These are phyloP conservation scores for Colletotrichum sansevieriae DNA, from an alignment of 2,329 filamentous ascomycete species.

Conservation along the genomic window DNA sequence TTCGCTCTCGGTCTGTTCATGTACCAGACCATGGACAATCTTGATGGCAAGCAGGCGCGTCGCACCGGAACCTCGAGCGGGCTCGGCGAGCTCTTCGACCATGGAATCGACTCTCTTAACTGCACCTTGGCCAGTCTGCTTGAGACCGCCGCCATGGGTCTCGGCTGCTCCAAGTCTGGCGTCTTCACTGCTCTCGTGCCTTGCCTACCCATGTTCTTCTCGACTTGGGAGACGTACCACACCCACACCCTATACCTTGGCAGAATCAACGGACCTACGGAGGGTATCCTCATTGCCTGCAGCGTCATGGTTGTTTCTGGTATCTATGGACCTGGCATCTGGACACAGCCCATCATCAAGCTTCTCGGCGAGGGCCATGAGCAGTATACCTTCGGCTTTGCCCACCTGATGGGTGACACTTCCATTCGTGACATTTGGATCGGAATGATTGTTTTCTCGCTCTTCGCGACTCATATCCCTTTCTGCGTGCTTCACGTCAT, in stretches of 20 bases:
- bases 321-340: slow-evolving; percentile 88
- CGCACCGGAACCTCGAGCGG: slow-evolving; percentile 95
- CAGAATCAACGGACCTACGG: slow-evolving; percentile 96
- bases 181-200: slow-evolving; percentile 93
- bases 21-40: slow-evolving; percentile 99
- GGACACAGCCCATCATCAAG: slow-evolving; percentile 80
- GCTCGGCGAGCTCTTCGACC: slow-evolving; percentile 96
- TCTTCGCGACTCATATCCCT: slow-evolving; percentile 82
- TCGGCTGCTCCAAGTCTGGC: slow-evolving; percentile 86
- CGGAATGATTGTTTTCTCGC: slow-evolving; percentile 73
- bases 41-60: slow-evolving; percentile 97
- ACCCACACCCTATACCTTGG: slow-evolving; percentile 97
- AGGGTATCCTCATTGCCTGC: slow-evolving; percentile 92
- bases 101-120: slow-evolving; percentile 98
- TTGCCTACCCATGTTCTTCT: slow-evolving; percentile 98
- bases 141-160: slow-evolving; percentile 92
- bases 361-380: slow-evolving; percentile 71
- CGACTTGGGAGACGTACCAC: slow-evolving; percentile 99
- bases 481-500: slow-evolving; percentile 91
- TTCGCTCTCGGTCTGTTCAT: slow-evolving; percentile 97
- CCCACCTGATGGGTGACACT: slow-evolving; percentile 74
- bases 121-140: slow-evolving; percentile 93
- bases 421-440: slow-evolving; percentile 93
- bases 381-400: slow-evolving; percentile 64
- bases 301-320: slow-evolving; percentile 88